Evolutionary conservation across 2,329 filamentous ascomycete genomes (phyloP).

Genomic region (Colletotrichum camelliae): DNA sequence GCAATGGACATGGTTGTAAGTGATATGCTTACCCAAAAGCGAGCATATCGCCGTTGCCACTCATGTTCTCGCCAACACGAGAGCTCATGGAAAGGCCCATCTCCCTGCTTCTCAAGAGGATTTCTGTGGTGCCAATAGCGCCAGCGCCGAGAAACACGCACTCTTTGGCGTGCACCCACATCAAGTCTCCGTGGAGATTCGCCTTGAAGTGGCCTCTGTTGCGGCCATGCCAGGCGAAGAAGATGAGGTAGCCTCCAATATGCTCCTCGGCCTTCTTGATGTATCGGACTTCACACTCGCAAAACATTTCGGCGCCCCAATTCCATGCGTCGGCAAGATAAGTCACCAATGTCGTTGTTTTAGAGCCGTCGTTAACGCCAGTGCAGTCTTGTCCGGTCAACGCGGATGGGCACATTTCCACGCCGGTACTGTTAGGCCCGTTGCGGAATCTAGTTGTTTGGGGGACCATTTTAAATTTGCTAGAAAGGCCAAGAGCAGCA

Average conservation of each 20-base stretch:
- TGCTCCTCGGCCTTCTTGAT: constrained; percentile 55
- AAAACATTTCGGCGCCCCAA: constrained; percentile 75
- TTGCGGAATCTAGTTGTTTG: constrained; percentile 69
- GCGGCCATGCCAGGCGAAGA: constrained; percentile 68
- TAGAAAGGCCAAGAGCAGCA: constrained; percentile 49
- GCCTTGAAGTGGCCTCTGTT: constrained; percentile 60
- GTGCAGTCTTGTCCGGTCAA: constrained; percentile 68
- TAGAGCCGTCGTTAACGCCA: constrained; percentile 71
- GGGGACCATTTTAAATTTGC: constrained; percentile 60
- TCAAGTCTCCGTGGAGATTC: constrained; percentile 62
- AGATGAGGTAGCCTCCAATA: constrained; percentile 64
- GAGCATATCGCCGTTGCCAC: constrained; percentile 71
- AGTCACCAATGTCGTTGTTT: constrained; percentile 69
- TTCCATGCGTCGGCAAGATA: constrained; percentile 75
- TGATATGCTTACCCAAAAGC: constrained; percentile 57
- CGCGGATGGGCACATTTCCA: constrained; percentile 65
- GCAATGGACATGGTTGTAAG: background rate
- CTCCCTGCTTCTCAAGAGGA: constrained; percentile 64
- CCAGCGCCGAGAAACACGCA: constrained; percentile 72
- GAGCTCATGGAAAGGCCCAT: constrained; percentile 64
- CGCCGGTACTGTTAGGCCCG: constrained; percentile 67
- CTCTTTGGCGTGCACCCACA: constrained; percentile 71
- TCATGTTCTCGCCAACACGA: constrained; percentile 63
- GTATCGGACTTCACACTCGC: constrained; percentile 70
- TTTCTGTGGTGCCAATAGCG: constrained; percentile 69